These are phyloP conservation scores for Mycena rosella DNA, from an alignment of 768 basidiomycete genomes.

Conservation along the genomic window DNA sequence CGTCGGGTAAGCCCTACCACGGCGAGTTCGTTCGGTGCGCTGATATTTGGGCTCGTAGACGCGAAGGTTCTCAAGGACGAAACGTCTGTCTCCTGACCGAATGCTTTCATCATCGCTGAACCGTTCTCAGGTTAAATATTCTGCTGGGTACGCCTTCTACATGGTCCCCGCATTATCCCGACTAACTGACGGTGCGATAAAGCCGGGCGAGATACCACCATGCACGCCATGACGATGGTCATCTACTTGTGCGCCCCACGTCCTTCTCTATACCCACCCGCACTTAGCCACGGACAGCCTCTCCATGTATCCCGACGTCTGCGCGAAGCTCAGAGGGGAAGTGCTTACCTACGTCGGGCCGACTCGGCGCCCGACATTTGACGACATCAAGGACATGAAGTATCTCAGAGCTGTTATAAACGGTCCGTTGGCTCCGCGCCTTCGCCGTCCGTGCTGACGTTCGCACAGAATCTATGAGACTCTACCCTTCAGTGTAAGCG, in stretches of 20 bases:
- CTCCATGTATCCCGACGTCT: slow-evolving; percentile 58
- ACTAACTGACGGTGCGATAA: neutral
- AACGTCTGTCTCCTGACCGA: slow-evolving; percentile 44
- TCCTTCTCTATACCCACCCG: too few species aligned
- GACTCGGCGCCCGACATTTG: slow-evolving; percentile 61
- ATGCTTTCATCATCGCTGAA: neutral
- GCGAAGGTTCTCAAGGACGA: slow-evolving; percentile 59
- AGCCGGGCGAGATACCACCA: slow-evolving; percentile 42
- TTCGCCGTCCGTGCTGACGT: neutral
- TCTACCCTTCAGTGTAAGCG: slow-evolving; percentile 69
- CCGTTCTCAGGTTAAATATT: slow-evolving; percentile 30
- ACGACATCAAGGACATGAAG: slow-evolving; percentile 70
- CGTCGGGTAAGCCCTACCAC: slow-evolving; percentile 55
- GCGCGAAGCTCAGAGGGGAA: slow-evolving; percentile 62
- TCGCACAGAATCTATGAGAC: slow-evolving; percentile 61
- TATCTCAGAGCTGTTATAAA: slow-evolving; percentile 72
- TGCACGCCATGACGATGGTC: slow-evolving; percentile 49
- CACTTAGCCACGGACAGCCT: slow-evolving; percentile 20
- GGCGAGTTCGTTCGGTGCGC: neutral
- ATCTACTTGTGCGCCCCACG: slow-evolving; percentile 47
- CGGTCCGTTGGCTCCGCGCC: slow-evolving; percentile 46
- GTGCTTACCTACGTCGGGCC: slow-evolving; percentile 61
- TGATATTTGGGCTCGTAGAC: slow-evolving; percentile 44
- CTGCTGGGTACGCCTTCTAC: slow-evolving; percentile 22
- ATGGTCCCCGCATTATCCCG: neutral